phyloP scores from a whole-genome alignment of 2,329 filamentous ascomycete genomes.

The Xylaria digitata region DNA sequence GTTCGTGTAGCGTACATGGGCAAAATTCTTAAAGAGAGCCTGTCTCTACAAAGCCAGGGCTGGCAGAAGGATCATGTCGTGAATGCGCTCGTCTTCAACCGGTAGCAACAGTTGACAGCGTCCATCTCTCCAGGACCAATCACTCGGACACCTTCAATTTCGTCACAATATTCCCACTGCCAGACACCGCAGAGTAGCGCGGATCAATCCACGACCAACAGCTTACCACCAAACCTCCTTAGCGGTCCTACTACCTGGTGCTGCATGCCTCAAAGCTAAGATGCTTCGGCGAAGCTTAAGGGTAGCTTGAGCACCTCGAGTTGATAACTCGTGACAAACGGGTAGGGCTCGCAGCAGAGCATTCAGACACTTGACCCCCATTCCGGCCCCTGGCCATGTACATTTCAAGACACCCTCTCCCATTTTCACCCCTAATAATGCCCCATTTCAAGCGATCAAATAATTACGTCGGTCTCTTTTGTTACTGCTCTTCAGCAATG shows the following conservation, averaged over 20 bases:
- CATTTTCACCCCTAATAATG: constrained; percentile 19
- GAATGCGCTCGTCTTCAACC: constrained; percentile 77
- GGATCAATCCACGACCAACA: constrained; percentile 7
- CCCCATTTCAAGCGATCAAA: constrained; percentile 10
- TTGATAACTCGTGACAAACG: neutral
- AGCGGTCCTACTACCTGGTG: neutral
- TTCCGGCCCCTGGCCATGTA: neutral
- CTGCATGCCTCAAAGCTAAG: constrained; percentile 7
- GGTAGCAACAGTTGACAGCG: constrained; percentile 49
- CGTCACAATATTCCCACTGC: constrained; percentile 1
- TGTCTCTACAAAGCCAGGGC: constrained; percentile 74
- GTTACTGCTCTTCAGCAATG: constrained; percentile 39
- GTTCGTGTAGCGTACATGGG: constrained; percentile 84
- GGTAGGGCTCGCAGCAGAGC: constrained; percentile 8
- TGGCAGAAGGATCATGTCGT: constrained; percentile 81
- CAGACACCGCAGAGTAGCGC: constrained; percentile 1
- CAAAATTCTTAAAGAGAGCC: constrained; percentile 77
- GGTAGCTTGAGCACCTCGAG: neutral
- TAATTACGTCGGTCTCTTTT: constrained; percentile 25
- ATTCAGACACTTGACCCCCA: neutral
- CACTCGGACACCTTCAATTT: constrained; percentile 12
- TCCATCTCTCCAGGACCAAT: constrained; percentile 13
- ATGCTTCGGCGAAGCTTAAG: neutral
- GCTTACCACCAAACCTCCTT: neutral
- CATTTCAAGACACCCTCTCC: constrained; percentile 4